phyloP scores from a whole-genome alignment of 164 flowering plant genomes.

The Aristolochia fimbriata region DNA sequence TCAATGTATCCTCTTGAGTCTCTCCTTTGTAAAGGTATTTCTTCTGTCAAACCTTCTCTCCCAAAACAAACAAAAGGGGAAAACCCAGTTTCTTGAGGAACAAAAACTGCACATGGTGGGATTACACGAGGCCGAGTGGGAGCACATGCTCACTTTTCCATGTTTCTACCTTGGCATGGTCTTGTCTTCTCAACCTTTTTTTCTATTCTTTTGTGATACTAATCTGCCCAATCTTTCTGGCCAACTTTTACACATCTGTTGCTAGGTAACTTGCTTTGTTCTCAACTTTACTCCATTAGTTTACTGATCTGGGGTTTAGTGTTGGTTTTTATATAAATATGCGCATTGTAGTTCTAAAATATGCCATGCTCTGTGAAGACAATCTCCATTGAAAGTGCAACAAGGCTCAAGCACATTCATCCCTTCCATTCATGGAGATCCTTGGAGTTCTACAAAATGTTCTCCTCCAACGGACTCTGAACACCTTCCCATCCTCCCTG shows the following conservation, averaged over 20 bases:
- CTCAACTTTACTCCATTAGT: background rate
- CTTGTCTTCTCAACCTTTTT: too few species aligned
- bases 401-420: background rate
- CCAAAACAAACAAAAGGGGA: too few species aligned
- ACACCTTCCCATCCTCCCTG: background rate
- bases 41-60: too few species aligned
- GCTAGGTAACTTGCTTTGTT: conserved; percentile 1
- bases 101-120: too few species aligned
- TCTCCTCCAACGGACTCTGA: background rate
- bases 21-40: too few species aligned
- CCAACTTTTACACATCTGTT: background rate
- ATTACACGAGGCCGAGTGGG: too few species aligned
- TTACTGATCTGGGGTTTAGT: conserved; percentile 4
- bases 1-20: too few species aligned
- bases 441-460: background rate
- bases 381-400: conserved; percentile 2
- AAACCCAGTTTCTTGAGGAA: too few species aligned
- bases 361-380: conserved; percentile 9
- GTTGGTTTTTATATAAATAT: conserved; percentile 3
- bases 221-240: background rate
- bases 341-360: conserved; percentile 8
- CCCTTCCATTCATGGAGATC: background rate
- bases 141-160: too few species aligned
- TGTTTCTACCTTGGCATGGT: too few species aligned
- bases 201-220: too few species aligned